Evolutionary conservation across 2,329 filamentous ascomycete species (phyloP), one percentile per base, ranked within the genome.

Genomic region (Sclerotinia spermophila): DNA sequence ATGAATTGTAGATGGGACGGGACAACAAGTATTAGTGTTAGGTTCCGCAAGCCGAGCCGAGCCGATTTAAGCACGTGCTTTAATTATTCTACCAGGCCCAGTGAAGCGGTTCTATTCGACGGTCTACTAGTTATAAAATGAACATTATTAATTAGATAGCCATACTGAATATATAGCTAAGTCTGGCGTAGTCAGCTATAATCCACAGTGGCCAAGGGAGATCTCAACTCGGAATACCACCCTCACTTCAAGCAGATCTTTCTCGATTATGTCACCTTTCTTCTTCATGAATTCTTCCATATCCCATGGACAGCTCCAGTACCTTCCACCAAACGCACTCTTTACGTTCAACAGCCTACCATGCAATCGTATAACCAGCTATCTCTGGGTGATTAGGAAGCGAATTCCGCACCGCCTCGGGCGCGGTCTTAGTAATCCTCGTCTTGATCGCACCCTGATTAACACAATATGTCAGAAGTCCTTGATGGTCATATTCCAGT

Each of bases 291-390:
- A 76, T 73, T 85, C 83, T 13, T 77, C 75, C 81, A 86, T 81
- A 75, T 85, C 83, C 84, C 84, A 86, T 53, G 77, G 81, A 27
- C 73, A 79, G 70, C 75, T 81, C 4, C 84, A 62, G 74, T 82
- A 85, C 67, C 83, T 78, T 0, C 82, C 83, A 1, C 78, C 80
- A n/a, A 86, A 72, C 83, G n/a, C 84, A 86, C 6, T 83, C 81
- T 30, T 81, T 78, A 65, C 80, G 79, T 74, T 82, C 75, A n/a
- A 76, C 74, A 2, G 81, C 81, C 53, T 85, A 73, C 75, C 80
- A 85, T 0, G 80, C 79, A 56, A 86, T 78, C 0, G 82, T 80
- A 74, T 85, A 82, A 0, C 78, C 82, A n/a, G 79, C 74, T 35
- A 56, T 56, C 53, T 56, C 53, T 56, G 30, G 53, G 13, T 19